phyloP scores from a whole-genome alignment of 169 alveolate species.

The Plasmodium billcollinsi region DNA sequence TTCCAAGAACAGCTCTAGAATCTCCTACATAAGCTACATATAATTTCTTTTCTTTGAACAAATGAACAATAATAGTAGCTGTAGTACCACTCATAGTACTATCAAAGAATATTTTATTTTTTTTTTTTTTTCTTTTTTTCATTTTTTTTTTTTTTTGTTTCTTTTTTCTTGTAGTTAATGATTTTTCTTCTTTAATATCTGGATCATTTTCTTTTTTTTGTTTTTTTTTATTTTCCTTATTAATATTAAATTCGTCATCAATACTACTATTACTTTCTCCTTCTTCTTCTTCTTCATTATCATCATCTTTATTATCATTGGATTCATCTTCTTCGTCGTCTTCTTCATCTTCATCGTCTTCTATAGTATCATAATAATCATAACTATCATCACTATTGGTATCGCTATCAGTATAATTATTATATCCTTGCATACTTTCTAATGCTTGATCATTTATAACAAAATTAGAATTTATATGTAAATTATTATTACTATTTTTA shows the following conservation, averaged over 20 bases:
- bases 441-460: not conserved
- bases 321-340: not conserved
- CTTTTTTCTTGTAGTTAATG: slow-evolving; percentile 1
- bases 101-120: slow-evolving; percentile 79
- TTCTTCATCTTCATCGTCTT: slow-evolving; percentile 12
- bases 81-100: slow-evolving; percentile 87
- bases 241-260: slow-evolving; percentile 18
- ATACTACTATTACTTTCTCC: not conserved
- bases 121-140: slow-evolving; percentile 41
- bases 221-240: not conserved
- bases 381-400: not conserved
- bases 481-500: not conserved
- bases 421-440: not conserved
- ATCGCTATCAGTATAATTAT: not conserved
- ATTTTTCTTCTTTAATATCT: slow-evolving; percentile 34
- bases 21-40: slow-evolving; percentile 92
- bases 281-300: not conserved
- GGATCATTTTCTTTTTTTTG: slow-evolving; percentile 15
- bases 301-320: slow-evolving; percentile 6
- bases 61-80: slow-evolving; percentile 82
- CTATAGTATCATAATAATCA: slow-evolving; percentile 8
- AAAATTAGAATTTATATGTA: not conserved
- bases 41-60: slow-evolving; percentile 78
- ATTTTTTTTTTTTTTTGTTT: slow-evolving; percentile 12
- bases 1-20: slow-evolving; percentile 89